These are phyloP conservation scores for Suillus fuscotomentosus DNA, from an alignment of 768 basidiomycete genomes.

Conservation along the genomic window DNA sequence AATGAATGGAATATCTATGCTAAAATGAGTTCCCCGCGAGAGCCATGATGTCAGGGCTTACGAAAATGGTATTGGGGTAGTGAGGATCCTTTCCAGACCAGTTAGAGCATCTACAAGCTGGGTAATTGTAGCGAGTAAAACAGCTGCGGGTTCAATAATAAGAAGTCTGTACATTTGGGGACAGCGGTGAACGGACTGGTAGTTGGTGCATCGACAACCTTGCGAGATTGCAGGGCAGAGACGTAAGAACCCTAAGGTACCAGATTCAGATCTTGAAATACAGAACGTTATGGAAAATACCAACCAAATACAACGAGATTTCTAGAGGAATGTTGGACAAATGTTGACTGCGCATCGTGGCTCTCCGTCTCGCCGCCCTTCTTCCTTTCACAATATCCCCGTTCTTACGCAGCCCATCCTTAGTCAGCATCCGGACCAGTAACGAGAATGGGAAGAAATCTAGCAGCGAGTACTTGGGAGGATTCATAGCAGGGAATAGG, in stretches of 20 bases:
- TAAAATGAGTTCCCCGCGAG: conserved; percentile 1
- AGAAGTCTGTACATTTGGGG: conserved; percentile 2
- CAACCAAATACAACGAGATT: conserved; percentile 64
- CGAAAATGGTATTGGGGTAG: conserved; percentile 78
- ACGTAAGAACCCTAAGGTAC: conserved; percentile 63
- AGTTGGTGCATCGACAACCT: conserved; percentile 58
- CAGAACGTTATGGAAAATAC: conserved; percentile 13
- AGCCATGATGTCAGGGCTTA: conserved; percentile 26
- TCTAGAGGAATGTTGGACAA: conserved; percentile 69
- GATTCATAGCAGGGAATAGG: conserved; percentile 52
- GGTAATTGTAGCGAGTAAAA: conserved; percentile 46
- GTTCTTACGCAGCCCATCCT: conserved; percentile 38
- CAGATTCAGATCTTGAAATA: conserved; percentile 1
- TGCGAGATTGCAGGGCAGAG: conserved; percentile 54
- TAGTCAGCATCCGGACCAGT: conserved; percentile 44
- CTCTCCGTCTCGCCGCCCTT: conserved; percentile 54
- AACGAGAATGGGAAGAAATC: conserved; percentile 74
- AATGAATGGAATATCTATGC: conserved; percentile 60
- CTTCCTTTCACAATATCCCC: conserved; percentile 47
- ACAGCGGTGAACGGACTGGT: conserved; percentile 41
- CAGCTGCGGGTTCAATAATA: conserved; percentile 32
- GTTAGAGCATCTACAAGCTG: conserved; percentile 65
- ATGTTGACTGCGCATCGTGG: conserved; percentile 41
- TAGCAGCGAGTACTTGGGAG: conserved; percentile 58
- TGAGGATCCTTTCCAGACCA: conserved; percentile 69